phyloP scores from a whole-genome alignment of 306 rosid species.

The Fragaria nilgerrensis region DNA sequence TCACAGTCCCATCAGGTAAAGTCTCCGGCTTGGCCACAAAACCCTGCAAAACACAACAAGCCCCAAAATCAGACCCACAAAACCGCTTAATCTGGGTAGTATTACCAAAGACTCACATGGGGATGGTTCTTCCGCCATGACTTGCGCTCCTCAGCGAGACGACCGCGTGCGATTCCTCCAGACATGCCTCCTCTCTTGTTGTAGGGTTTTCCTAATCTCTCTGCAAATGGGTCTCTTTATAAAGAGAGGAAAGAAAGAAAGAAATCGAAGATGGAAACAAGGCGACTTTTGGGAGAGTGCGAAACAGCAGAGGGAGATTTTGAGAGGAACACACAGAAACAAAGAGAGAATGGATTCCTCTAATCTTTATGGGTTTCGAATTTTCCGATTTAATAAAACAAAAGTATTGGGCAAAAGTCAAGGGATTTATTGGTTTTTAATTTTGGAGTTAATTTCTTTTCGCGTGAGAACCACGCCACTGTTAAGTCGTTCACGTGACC shows the following conservation, averaged over 20 bases:
- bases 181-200: conserved; percentile 23
- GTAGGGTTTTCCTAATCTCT: conserved; percentile 10
- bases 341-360: neutral
- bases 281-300: neutral
- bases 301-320: neutral
- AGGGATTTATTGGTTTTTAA: neutral
- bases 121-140: conserved; percentile 97
- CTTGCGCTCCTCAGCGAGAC: conserved; percentile 87
- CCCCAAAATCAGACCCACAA: neutral
- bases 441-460: neutral
- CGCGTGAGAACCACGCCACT: conserved; percentile 13
- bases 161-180: conserved; percentile 89
- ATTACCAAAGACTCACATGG: conserved; percentile 41
- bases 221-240: neutral
- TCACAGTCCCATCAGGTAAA: conserved; percentile 68
- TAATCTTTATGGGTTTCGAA: neutral
- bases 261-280: neutral
- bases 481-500: conserved; percentile 8
- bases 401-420: conserved; percentile 29
- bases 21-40: conserved; percentile 95
- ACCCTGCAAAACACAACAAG: conserved; percentile 51
- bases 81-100: too few species aligned
- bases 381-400: neutral
- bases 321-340: neutral
- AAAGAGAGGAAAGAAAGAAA: neutral